phyloP scores from a whole-genome alignment of 306 rosid genomes.

The Potentilla sterilis region DNA sequence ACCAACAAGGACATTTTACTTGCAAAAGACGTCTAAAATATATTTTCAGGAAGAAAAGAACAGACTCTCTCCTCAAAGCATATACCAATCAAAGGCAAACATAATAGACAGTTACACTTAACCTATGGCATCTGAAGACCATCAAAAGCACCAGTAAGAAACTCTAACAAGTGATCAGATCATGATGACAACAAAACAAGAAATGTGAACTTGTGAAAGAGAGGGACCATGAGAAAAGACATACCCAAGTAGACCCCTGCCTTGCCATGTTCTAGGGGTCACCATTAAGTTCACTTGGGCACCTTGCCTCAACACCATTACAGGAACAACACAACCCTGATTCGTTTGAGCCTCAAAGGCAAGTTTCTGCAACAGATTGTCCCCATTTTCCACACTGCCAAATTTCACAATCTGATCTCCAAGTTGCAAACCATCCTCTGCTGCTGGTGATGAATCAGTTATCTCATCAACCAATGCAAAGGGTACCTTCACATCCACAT shows the following conservation, averaged over 20 bases:
- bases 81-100: background rate
- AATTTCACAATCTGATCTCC: slow-evolving; percentile 89
- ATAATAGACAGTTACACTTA: background rate
- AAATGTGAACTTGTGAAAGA: background rate
- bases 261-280: slow-evolving; percentile 93
- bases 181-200: slow-evolving; percentile 2
- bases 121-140: background rate
- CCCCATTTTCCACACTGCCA: slow-evolving; percentile 82
- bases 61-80: background rate
- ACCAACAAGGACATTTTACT: background rate
- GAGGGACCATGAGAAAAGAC: slow-evolving; percentile 23
- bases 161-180: background rate
- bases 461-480: slow-evolving; percentile 92
- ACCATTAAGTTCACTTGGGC: slow-evolving; percentile 52
- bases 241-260: slow-evolving; percentile 94
- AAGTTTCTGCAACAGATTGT: slow-evolving; percentile 62
- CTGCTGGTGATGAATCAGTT: slow-evolving; percentile 83
- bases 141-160: background rate
- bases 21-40: background rate
- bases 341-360: slow-evolving; percentile 74
- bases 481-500: slow-evolving; percentile 49
- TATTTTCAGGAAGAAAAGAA: background rate
- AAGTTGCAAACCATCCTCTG: slow-evolving; percentile 84
- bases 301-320: slow-evolving; percentile 73
- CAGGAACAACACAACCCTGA: slow-evolving; percentile 49